Conservation (phyloP, 768 basidiomycete genomes). For the Collybia nuda region DNA sequence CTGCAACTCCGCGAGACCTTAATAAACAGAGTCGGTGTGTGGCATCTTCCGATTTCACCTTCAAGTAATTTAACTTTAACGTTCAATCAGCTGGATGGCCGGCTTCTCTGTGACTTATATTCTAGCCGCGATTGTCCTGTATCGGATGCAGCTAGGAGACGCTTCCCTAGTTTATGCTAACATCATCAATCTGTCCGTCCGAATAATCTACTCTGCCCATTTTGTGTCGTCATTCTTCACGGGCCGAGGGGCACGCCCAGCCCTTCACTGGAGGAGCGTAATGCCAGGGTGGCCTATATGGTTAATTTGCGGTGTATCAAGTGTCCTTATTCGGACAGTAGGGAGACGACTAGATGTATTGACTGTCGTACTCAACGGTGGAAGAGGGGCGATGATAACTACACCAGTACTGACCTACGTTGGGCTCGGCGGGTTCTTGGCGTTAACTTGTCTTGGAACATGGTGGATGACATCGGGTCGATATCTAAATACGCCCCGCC, state of each 20-base stretch:
- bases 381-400: slow-evolving; percentile 23
- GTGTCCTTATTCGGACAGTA: slow-evolving; percentile 24
- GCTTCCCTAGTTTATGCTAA: slow-evolving; percentile 77
- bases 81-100: slow-evolving; percentile 65
- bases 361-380: slow-evolving; percentile 16
- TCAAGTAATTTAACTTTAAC: not conserved
- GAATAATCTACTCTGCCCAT: slow-evolving; percentile 58
- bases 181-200: slow-evolving; percentile 58
- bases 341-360: slow-evolving; percentile 19
- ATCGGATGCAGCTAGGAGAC: slow-evolving; percentile 56
- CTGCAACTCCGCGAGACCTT: slow-evolving; percentile 67
- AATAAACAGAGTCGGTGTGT: slow-evolving; percentile 63
- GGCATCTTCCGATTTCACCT: not conserved
- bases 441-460: slow-evolving; percentile 9
- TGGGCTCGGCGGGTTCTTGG: slow-evolving; percentile 25
- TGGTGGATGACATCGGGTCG: slow-evolving; percentile 24
- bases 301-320: slow-evolving; percentile 20
- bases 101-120: slow-evolving; percentile 72
- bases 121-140: slow-evolving; percentile 43
- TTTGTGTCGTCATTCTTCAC: slow-evolving; percentile 53
- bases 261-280: slow-evolving; percentile 21
- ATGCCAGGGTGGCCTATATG: slow-evolving; percentile 24
- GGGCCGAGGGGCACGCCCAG: slow-evolving; percentile 7
- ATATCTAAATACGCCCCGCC: slow-evolving; percentile 10
- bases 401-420: slow-evolving; percentile 30